phyloP scores from a whole-genome alignment of 768 basidiomycete genomes.

The Mycena alexandri region DNA sequence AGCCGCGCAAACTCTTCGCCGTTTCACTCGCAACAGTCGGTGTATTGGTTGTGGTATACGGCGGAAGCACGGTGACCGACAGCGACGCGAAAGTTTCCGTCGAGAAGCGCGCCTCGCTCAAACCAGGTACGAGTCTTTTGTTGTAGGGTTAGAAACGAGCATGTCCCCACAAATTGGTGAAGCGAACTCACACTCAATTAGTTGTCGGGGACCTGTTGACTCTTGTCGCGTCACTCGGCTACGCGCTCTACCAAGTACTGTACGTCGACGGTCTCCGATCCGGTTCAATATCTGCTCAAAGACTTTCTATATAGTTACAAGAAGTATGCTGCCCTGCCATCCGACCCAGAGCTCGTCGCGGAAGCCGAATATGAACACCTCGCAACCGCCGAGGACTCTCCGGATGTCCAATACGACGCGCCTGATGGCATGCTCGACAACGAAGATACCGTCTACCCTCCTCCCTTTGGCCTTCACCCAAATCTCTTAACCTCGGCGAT shows the following conservation, averaged over 20 bases:
- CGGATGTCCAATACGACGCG: constrained; percentile 30
- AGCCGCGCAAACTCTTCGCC: constrained; percentile 72
- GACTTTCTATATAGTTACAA: constrained; percentile 62
- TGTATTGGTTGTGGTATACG: constrained; percentile 86
- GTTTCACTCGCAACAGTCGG: constrained; percentile 87
- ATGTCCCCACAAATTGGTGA: too few species aligned
- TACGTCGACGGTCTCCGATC: constrained; percentile 43
- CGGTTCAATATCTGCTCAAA: too few species aligned
- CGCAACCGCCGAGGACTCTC: constrained; percentile 51
- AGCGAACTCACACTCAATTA: too few species aligned
- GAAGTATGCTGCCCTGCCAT: constrained; percentile 77
- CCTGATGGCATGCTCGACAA: constrained; percentile 32
- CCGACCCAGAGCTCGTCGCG: constrained; percentile 65
- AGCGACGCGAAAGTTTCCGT: constrained; percentile 30
- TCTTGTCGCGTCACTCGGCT: constrained; percentile 76
- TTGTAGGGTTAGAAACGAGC: too few species aligned
- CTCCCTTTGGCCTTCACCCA: constrained; percentile 88
- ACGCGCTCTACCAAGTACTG: constrained; percentile 85
- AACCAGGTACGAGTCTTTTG: constrained; percentile 44
- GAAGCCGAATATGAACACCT: constrained; percentile 62
- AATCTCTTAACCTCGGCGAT: constrained; percentile 85
- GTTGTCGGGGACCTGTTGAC: constrained; percentile 82
- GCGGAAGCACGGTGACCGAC: constrained; percentile 59
- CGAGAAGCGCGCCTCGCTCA: constrained; percentile 36
- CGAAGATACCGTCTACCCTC: constrained; percentile 60